These are phyloP conservation scores for Geotrichum reessii DNA, from an alignment of 1,139 yeast species.

Conservation along the genomic window DNA sequence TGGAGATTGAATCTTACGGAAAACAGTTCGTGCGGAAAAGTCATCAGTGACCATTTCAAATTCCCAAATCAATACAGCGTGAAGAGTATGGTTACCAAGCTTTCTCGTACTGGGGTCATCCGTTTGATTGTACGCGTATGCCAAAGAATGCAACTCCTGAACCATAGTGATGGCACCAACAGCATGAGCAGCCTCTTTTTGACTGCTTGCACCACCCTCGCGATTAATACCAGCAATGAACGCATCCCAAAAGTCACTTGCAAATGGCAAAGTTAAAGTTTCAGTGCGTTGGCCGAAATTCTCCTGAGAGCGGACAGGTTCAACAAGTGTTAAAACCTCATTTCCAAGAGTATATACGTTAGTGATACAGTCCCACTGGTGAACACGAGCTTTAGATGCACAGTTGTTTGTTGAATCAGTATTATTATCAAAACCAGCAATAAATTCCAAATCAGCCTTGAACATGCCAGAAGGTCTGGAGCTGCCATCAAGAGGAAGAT, in stretches of 20 bases:
- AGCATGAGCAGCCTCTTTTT: constrained; percentile 33
- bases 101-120: constrained; percentile 3
- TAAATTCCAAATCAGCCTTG: constrained; percentile 29
- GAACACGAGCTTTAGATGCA: constrained; percentile 15
- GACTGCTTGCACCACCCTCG: constrained; percentile 22
- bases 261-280: constrained; percentile 35
- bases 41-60: constrained; percentile 35
- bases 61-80: constrained; percentile 34
- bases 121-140: constrained; percentile 13
- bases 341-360: constrained; percentile 33
- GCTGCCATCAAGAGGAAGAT: constrained; percentile 20
- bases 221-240: constrained; percentile 34
- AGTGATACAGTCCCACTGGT: constrained; percentile 33
- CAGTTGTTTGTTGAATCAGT: constrained; percentile 10
- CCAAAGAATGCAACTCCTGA: constrained; percentile 31
- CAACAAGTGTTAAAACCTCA: constrained; percentile 31
- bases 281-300: constrained; percentile 31
- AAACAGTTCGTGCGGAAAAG: constrained; percentile 36
- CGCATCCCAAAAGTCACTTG: constrained; percentile 39
- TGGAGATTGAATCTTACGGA: constrained; percentile 24
- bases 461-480: constrained; percentile 20
- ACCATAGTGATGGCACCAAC: constrained; percentile 34
- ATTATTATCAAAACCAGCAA: constrained; percentile 17
- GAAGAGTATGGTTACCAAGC: constrained; percentile 5
- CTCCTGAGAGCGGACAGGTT: constrained; percentile 29